Evolutionary conservation across 176 grass and related monocot genomes (phyloP), one percentile per base, ranked within the genome.

Genomic region (Triticum monococcum): DNA sequence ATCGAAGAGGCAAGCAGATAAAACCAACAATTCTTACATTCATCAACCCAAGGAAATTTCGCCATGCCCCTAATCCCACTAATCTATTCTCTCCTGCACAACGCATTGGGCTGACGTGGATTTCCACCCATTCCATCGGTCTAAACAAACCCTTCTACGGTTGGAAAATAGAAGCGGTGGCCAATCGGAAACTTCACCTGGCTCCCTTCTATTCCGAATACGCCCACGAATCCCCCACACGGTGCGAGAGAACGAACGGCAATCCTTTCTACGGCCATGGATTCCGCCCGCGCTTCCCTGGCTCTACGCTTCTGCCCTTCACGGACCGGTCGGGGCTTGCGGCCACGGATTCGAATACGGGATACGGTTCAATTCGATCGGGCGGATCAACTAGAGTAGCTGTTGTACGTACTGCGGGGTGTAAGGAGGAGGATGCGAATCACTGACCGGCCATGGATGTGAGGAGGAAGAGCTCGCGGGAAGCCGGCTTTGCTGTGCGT

Each of bases 391-490:
- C 62, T 11, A 46, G 79, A 32, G 36, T 35, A 62, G 59, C 20
- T 41, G 72, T 1, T 18, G 5, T 17, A 77, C 35, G 33, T 64
- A 83, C 25, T 32, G 23, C 12, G 25, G 61, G 61, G 12, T 13
- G 28, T 10, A n/a, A 18, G 12, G 71, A 72, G 45, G 71, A 56
- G 38, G 26, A 11, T 28, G 52, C 17, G 77, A 48, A 45, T 63
- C 37, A 85, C 83, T 85, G 35, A 89, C 88, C 88, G 17, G 88
- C 83, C 83, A 89, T 59, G 60, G 78, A 17, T 9, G 61, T 61
- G 64, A 24, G 64, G 84, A 17, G 64, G 57, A 25, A 17, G 77
- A 24, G 54, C 82, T 38, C 46, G 64, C 70, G 77, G 43, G 67
- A 59, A 52, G 37, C 81, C 56, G 67, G 68, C 66, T 72, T 89